These are phyloP conservation scores for Guadua angustifolia DNA, from an alignment of 176 grass and related monocot species.

Conservation along the genomic window DNA sequence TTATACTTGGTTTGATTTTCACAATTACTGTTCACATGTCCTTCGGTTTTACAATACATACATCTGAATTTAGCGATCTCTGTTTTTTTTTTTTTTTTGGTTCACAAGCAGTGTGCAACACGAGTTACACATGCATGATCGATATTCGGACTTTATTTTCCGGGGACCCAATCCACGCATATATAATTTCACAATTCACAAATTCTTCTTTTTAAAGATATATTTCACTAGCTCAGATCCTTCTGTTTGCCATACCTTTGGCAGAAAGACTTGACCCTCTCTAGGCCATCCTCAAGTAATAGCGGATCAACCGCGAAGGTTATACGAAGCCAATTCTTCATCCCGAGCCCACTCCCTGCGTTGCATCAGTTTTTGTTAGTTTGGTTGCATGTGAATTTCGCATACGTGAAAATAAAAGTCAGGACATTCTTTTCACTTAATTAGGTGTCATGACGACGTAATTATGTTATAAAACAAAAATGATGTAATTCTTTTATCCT, in stretches of 20 bases:
- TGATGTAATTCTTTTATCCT: no score
- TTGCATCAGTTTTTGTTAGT: no score
- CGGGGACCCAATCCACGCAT: neutral
- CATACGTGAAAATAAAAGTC: no score
- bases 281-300: constrained; percentile 62
- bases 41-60: neutral
- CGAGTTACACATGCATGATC: neutral
- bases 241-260: constrained; percentile 52
- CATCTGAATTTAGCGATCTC: neutral
- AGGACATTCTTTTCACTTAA: no score
- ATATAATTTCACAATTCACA: no score
- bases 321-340: constrained; percentile 71
- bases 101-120: neutral
- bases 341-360: constrained; percentile 64
- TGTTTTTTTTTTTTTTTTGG: neutral
- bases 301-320: constrained; percentile 59
- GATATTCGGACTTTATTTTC: neutral
- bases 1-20: no score
- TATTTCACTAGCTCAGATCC: neutral
- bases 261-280: constrained; percentile 73
- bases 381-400: no score
- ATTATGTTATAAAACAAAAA: no score
- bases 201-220: no score
- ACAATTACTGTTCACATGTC: neutral
- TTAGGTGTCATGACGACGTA: no score